These are phyloP conservation scores for Auriscalpium vulgare DNA, from an alignment of 768 basidiomycete genomes.

Conservation along the genomic window DNA sequence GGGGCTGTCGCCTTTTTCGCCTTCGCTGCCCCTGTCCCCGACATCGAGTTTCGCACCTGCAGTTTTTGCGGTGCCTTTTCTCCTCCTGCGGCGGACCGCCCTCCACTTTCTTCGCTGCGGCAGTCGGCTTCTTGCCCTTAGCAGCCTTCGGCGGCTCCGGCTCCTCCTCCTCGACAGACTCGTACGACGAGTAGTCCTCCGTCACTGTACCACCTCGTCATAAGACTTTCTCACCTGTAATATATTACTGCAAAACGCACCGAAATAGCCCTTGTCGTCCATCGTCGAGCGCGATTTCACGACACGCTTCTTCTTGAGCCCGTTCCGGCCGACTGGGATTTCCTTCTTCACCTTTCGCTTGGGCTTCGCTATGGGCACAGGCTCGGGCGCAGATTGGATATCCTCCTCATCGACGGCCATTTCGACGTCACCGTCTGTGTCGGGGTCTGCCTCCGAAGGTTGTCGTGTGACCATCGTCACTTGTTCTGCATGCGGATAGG, in stretches of 20 bases:
- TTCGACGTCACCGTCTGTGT: constrained; percentile 21
- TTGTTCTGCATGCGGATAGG: constrained; percentile 25
- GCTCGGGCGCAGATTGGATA: constrained; percentile 16
- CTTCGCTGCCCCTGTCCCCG: no score
- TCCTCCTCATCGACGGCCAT: constrained; percentile 16
- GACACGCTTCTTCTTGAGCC: constrained; percentile 64
- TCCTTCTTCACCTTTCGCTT: constrained; percentile 44
- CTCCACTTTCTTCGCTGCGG: no score
- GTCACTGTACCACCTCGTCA: constrained; percentile 35
- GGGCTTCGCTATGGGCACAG: constrained; percentile 22
- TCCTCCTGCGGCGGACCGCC: no score
- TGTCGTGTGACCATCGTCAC: constrained; percentile 11
- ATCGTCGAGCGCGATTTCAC: constrained; percentile 45
- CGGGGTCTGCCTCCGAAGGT: constrained; percentile 10
- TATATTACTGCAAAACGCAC: constrained; percentile 30
- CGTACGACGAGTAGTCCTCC: constrained; percentile 76
- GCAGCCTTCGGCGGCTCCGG: constrained; percentile 17
- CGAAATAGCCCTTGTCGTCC: constrained; percentile 67
- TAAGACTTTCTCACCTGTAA: not conserved
- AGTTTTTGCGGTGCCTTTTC: no score
- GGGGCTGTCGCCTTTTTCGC: no score
- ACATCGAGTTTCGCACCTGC: no score
- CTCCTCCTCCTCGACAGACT: constrained; percentile 64
- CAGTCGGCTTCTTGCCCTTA: constrained; percentile 8
- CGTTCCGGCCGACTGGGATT: constrained; percentile 70